Evolutionary conservation across 106 monocot species (phyloP).

Genomic region (Agapanthus africanus): DNA sequence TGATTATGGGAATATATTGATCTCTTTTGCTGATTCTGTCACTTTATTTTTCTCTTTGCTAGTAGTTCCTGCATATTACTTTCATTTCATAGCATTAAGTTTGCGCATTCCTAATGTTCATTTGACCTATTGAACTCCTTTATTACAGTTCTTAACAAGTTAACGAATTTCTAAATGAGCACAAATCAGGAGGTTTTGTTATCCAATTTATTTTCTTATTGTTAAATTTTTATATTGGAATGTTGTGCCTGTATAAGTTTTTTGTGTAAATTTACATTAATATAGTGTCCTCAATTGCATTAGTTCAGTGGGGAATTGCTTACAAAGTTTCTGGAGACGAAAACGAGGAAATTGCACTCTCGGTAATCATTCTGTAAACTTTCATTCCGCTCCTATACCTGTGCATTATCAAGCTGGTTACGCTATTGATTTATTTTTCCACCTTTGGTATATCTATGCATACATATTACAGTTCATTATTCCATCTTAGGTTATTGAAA

Average conservation of each 20-base stretch:
- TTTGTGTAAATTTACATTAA: too few species aligned
- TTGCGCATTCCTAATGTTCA: too few species aligned
- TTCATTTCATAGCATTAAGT: too few species aligned
- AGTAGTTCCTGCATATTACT: too few species aligned
- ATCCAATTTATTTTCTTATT: neutral
- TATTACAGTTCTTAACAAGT: neutral
- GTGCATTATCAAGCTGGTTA: neutral
- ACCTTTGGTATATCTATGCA: too few species aligned
- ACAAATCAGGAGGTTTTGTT: neutral
- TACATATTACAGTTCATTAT: neutral
- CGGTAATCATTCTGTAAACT: conserved; percentile 32
- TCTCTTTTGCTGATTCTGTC: too few species aligned
- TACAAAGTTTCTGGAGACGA: conserved; percentile 65
- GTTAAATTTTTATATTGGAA: neutral
- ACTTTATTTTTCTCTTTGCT: too few species aligned
- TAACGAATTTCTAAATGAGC: neutral
- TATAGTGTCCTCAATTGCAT: too few species aligned
- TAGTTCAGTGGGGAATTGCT: conserved; percentile 83
- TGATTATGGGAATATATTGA: too few species aligned
- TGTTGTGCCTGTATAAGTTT: too few species aligned
- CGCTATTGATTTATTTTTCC: neutral
- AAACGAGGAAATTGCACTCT: conserved; percentile 54
- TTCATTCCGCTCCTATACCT: neutral
- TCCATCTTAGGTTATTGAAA: neutral
- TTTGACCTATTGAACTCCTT: too few species aligned